These are phyloP conservation scores for Aspergillus calidoustus DNA, from an alignment of 2,329 filamentous ascomycete species.

Conservation along the genomic window DNA sequence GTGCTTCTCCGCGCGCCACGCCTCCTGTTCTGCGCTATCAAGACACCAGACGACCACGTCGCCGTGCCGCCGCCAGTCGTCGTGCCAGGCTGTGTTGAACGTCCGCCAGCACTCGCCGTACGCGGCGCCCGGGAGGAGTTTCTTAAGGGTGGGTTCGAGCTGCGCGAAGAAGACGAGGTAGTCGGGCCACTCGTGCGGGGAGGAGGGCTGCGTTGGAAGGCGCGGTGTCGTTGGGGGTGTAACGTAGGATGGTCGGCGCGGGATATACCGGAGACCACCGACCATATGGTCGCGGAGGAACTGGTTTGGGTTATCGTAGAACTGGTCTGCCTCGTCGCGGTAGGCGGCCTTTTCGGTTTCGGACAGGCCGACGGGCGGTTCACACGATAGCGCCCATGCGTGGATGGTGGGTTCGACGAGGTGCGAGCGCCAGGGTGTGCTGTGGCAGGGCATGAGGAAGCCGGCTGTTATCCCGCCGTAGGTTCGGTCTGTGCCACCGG, in stretches of 20 bases:
- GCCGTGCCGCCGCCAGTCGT: constrained; percentile 64
- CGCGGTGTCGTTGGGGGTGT: constrained; percentile 6
- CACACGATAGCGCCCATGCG: constrained; percentile 86
- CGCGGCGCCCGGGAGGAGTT: constrained; percentile 47
- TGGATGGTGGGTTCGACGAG: constrained; percentile 74
- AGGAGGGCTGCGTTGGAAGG: constrained; percentile 9
- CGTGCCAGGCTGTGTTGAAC: constrained; percentile 66
- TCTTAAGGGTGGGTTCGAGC: constrained; percentile 55
- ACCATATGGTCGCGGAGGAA: constrained; percentile 64
- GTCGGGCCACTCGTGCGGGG: constrained; percentile 51
- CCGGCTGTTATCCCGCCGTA: constrained; percentile 59
- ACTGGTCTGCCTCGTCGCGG: constrained; percentile 86
- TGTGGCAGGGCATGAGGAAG: constrained; percentile 95
- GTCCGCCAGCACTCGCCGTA: constrained; percentile 65
- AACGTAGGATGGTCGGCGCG: constrained; percentile 39
- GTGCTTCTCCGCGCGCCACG: constrained; percentile 39
- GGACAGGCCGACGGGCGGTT: constrained; percentile 77
- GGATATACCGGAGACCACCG: constrained; percentile 41
- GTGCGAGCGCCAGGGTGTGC: constrained; percentile 91
- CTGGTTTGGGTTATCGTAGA: constrained; percentile 69
- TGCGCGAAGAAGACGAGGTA: constrained; percentile 62
- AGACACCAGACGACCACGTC: constrained; percentile 67
- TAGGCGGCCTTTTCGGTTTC: constrained; percentile 67
- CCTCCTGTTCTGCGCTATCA: constrained; percentile 40
- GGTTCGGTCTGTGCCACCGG: not conserved